Base-by-base conservation (phyloP, 805 yeast genomes). In the Saturnispora besseyi region DNA sequence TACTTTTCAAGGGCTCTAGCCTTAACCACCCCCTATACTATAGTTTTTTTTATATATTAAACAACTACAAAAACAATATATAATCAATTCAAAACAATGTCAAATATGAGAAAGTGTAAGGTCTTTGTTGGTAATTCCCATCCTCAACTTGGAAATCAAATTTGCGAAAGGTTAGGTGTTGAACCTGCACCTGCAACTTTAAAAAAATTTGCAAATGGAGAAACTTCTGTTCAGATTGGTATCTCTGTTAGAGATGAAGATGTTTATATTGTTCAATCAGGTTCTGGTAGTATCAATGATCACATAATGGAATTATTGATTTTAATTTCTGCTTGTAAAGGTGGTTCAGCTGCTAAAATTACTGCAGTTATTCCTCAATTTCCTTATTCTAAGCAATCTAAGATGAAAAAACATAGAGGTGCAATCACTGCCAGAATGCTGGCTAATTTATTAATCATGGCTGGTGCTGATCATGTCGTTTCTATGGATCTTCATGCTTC, bases 351-450 rank as follows among this genome's bases (percentile, higher is more conserved):
- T n/a, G 84, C 87, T 60, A 89, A 89, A 64, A 89, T 93, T 66
- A 93, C 91, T 10, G 97, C 97, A 9, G 99, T 93, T 31, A 82
- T 93, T 48, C 99, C 99, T 1, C 95, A 89, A 68, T 95, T 91
- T 66, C 99, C 99, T 32, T 93, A 93, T 71, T 87, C 97, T 11
- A 86, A 91, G 67, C 99, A 93, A 69, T 82, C 91, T 57, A 93
- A 95, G 71, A 93, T 93, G 99, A 93, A 93, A 72, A 93, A 89
- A 67, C 98, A 93, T 65, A 77, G 99, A 69, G 99, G 99, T 49
- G 98, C 99, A 38, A 93, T 93, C 61, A 91, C 99, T 4, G 99
- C 99, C 13, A 79, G 98, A 64, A 87, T 93, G 98, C 76, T 93
- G 63, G 98, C 99, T 53, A 93, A 93, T 60, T 71, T 93, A 62